Evolutionary conservation across 495 filamentous ascomycete genomes (phyloP).

Genomic region (Aspergillus nanangensis): DNA sequence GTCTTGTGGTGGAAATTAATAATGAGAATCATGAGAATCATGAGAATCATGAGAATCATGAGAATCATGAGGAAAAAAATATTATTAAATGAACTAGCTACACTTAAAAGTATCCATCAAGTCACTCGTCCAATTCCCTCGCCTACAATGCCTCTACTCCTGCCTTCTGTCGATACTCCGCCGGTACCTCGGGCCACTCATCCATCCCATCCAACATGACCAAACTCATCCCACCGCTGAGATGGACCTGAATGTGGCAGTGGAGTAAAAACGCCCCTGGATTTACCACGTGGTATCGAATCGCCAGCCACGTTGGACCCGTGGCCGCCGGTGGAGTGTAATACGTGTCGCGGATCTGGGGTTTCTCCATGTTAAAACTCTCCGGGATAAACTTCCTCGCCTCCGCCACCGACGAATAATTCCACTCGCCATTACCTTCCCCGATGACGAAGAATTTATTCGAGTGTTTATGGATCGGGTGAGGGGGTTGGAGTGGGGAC

Average conservation of each 20-base stretch:
- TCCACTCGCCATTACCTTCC: constrained; percentile 42
- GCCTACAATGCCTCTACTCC: neutral
- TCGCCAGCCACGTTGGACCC: constrained; percentile 44
- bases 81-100: too few relatives aligned
- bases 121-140: neutral
- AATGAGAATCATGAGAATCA: too few relatives aligned
- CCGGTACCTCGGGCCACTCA: constrained; percentile 42
- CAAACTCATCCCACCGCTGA: constrained; percentile 53
- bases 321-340: constrained; percentile 28
- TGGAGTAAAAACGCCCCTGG: constrained; percentile 57
- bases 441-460: constrained; percentile 58
- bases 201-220: constrained; percentile 55
- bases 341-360: constrained; percentile 47
- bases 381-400: constrained; percentile 40
- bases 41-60: too few relatives aligned
- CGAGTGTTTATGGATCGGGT: constrained; percentile 61
- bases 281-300: constrained; percentile 55
- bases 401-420: constrained; percentile 46
- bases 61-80: too few relatives aligned
- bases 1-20: too few relatives aligned
- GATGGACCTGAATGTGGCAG: constrained; percentile 58
- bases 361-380: constrained; percentile 52
- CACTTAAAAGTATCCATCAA: neutral
- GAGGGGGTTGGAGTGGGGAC: constrained; percentile 34
- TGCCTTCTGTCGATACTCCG: constrained; percentile 20